Percentiles rank a stretch among this genome's conserved stretches.
Evolutionary conservation across 345 rosid genomes (phyloP).

Genomic region (Pistacia atlantica): DNA sequence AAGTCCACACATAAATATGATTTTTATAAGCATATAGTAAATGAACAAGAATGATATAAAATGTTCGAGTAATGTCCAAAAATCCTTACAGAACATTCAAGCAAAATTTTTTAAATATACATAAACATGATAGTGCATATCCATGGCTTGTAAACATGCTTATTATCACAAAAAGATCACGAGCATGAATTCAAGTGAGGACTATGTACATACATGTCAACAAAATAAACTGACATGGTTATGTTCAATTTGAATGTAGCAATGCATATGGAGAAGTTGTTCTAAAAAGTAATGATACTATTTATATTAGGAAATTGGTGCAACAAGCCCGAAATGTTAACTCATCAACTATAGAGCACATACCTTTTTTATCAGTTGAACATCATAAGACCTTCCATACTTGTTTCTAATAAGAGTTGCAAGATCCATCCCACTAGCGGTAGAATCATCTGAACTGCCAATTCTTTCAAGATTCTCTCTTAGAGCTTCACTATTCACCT

Average conservation of each 20-base stretch:
- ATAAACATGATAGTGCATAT: conserved; percentile 5
- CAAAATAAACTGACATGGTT: too few species aligned
- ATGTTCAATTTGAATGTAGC: neutral
- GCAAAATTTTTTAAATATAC: neutral
- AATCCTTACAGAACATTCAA: neutral
- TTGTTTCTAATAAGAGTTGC: conserved; percentile 90
- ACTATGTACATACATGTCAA: neutral
- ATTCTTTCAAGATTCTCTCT: conserved; percentile 89
- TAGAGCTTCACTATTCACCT: conserved; percentile 59
- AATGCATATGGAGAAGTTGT: neutral
- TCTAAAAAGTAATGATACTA: neutral
- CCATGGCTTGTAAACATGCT: neutral
- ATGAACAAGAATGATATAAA: neutral
- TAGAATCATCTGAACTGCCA: conserved; percentile 84
- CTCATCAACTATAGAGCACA: neutral
- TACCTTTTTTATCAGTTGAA: conserved; percentile 92
- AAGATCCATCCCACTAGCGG: conserved; percentile 83
- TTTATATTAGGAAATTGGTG: neutral
- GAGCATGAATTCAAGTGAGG: neutral
- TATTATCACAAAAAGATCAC: neutral
- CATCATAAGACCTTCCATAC: conserved; percentile 93
- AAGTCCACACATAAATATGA: neutral
- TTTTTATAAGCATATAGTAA: neutral
- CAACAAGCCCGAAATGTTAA: neutral
- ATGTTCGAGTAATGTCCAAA: neutral